Conservation (phyloP, 2,329 filamentous ascomycete genomes). For the Falciphora oryzae region DNA sequence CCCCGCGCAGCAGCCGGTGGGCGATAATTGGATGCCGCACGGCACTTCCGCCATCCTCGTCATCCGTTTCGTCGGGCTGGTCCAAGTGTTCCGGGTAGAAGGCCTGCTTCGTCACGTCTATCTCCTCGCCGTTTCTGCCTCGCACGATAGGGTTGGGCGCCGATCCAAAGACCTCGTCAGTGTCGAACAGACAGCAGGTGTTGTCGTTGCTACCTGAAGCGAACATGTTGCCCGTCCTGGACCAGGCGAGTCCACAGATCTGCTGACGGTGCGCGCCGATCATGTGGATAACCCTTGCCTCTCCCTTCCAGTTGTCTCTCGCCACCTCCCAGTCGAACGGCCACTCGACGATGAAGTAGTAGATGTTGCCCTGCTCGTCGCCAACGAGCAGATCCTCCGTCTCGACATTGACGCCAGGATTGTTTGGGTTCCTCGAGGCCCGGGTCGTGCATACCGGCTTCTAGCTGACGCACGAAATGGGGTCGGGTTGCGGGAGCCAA, state of each 20-base stretch:
- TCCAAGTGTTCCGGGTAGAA: neutral
- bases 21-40: neutral
- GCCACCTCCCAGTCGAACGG: slow-evolving; percentile 56
- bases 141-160: neutral
- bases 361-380: slow-evolving; percentile 75
- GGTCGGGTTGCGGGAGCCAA: slow-evolving; percentile 62
- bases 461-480: slow-evolving; percentile 78
- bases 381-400: slow-evolving; percentile 84
- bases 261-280: slow-evolving; percentile 80
- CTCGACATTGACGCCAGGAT: slow-evolving; percentile 44
- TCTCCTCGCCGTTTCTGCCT: neutral
- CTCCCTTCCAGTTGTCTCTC: slow-evolving; percentile 66
- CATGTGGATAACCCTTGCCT: slow-evolving; percentile 69
- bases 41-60: neutral
- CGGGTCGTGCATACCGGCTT: slow-evolving; percentile 55
- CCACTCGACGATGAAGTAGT: slow-evolving; percentile 91
- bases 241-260: slow-evolving; percentile 91
- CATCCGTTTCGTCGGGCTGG: slow-evolving; percentile 4
- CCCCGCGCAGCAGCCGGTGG: slow-evolving; percentile 39
- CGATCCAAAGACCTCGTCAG: slow-evolving; percentile 45
- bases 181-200: slow-evolving; percentile 73
- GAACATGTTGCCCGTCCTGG: slow-evolving; percentile 66
- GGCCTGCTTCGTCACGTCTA: neutral
- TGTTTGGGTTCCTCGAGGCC: slow-evolving; percentile 44
- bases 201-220: slow-evolving; percentile 94